Conservation (phyloP, 2,329 filamentous ascomycete genomes). For the Graphiopsis chlorocephala region DNA sequence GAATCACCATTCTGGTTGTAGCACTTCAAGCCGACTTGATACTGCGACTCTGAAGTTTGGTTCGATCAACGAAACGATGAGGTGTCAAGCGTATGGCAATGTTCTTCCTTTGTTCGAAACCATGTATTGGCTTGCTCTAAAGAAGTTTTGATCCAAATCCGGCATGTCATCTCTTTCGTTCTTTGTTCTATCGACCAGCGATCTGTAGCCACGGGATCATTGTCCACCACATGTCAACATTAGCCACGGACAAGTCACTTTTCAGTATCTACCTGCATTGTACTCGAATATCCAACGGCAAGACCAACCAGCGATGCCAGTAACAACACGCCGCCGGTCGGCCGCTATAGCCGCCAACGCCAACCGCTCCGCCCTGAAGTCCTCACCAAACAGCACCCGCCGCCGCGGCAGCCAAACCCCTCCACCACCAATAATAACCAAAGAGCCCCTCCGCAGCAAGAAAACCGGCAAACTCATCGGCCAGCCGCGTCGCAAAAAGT, state of each 20-base stretch:
- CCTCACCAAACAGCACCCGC: not conserved
- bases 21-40: not conserved
- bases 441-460: not conserved
- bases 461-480: not conserved
- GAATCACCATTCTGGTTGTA: not conserved
- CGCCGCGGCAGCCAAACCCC: not conserved
- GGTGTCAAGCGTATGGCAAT: not conserved
- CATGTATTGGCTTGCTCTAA: not conserved
- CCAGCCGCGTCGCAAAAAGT: not conserved
- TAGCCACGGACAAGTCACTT: not conserved
- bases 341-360: constrained; percentile 1
- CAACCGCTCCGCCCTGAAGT: not conserved
- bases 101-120: not conserved
- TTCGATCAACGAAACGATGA: not conserved
- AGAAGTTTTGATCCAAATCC: not conserved
- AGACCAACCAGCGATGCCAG: not conserved
- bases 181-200: not conserved
- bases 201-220: not conserved
- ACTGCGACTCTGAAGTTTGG: not conserved
- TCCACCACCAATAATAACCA: not conserved
- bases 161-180: not conserved
- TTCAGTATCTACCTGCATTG: too few relatives aligned
- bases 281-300: too few relatives aligned
- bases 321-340: constrained; percentile 7
- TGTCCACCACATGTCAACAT: not conserved